These are phyloP conservation scores for Monosporascus sp. DNA, from an alignment of 2,329 filamentous ascomycete genomes.

Conservation along the genomic window DNA sequence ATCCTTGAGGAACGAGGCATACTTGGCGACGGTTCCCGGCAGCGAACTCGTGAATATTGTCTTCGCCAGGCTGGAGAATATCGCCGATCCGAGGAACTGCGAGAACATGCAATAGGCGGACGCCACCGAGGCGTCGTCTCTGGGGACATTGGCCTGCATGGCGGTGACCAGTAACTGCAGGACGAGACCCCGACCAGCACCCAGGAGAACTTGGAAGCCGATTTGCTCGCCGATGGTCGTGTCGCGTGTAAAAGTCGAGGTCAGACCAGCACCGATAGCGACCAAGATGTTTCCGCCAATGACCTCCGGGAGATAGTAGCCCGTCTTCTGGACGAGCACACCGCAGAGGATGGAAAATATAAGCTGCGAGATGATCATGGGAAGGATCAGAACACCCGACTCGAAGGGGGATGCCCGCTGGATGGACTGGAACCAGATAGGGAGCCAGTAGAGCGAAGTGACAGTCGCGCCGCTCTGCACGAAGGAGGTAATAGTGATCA, in stretches of 20 bases:
- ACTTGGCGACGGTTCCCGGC: slow-evolving; percentile 33
- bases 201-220: slow-evolving; percentile 26
- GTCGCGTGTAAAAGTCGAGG: slow-evolving; percentile 24
- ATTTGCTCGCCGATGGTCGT: slow-evolving; percentile 26
- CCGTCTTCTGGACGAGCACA: slow-evolving; percentile 15
- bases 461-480: slow-evolving; percentile 16
- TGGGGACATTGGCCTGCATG: slow-evolving; percentile 21
- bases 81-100: slow-evolving; percentile 45
- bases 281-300: slow-evolving; percentile 23
- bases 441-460: slow-evolving; percentile 17
- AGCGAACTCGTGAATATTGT: slow-evolving; percentile 48
- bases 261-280: slow-evolving; percentile 29
- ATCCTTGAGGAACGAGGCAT: slow-evolving; percentile 31
- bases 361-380: slow-evolving; percentile 20
- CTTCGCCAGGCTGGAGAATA: slow-evolving; percentile 45
- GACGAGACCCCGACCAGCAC: slow-evolving; percentile 21
- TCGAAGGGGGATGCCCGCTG: slow-evolving; percentile 9
- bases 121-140: slow-evolving; percentile 17
- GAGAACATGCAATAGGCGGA: slow-evolving; percentile 41
- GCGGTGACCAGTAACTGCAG: slow-evolving; percentile 23
- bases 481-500: slow-evolving; percentile 17
- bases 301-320: slow-evolving; percentile 31
- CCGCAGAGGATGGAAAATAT: slow-evolving; percentile 17
- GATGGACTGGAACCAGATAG: slow-evolving; percentile 24
- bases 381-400: slow-evolving; percentile 21